Percentiles rank a stretch among this genome's conserved stretches.
phyloP scores from a whole-genome alignment of 305 asterid species.

The Rubia tinctorum region DNA sequence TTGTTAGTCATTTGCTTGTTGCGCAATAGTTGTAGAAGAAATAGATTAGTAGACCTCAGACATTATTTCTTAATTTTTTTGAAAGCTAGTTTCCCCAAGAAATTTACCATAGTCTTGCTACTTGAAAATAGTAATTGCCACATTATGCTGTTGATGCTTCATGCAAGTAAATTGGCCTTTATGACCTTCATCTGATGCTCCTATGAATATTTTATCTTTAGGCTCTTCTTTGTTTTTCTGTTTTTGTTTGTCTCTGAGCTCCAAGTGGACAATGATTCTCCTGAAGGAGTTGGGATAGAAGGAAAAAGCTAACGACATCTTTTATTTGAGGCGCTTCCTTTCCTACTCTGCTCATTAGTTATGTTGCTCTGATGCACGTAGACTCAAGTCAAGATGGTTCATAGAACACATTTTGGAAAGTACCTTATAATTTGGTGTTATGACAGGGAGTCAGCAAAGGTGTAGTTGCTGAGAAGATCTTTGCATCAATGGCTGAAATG shows the following conservation, averaged over 20 bases:
- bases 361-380: not conserved
- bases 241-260: not conserved
- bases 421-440: not conserved
- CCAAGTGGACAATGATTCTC: not conserved
- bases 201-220: not conserved
- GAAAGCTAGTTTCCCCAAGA: not conserved
- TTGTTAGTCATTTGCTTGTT: not conserved
- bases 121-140: not conserved
- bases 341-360: not conserved
- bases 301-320: not conserved
- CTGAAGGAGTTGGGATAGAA: not conserved
- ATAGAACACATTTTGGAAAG: not conserved
- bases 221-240: not conserved
- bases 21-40: not conserved
- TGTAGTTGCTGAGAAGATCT: slow-evolving; percentile 40
- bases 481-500: slow-evolving; percentile 30
- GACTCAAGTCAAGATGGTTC: not conserved
- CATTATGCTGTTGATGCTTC: not conserved
- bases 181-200: not conserved
- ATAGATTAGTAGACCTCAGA: not conserved
- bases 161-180: not conserved
- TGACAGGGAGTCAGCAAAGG: slow-evolving; percentile 47
- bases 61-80: not conserved
- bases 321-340: not conserved
- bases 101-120: not conserved